These are phyloP conservation scores for Xylariaceae sp. DNA, from an alignment of 2,329 filamentous ascomycete genomes.

Conservation along the genomic window DNA sequence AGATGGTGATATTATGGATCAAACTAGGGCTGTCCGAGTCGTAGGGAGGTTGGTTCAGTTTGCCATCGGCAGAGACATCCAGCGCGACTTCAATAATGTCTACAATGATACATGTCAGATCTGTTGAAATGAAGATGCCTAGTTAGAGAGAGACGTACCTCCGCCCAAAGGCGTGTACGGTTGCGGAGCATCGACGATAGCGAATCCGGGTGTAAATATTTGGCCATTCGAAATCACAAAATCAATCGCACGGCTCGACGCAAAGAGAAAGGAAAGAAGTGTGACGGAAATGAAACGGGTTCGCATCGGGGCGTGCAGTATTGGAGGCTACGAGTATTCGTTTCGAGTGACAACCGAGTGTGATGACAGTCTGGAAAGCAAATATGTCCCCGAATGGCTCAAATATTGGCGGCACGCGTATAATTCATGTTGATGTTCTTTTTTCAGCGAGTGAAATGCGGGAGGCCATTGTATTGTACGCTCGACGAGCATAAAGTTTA, in stretches of 20 bases:
- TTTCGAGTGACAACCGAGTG: no score
- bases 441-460: no score
- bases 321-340: no score
- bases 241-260: constrained; percentile 32
- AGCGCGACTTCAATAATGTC: constrained; percentile 60
- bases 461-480: no score
- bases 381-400: no score
- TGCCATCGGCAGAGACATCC: constrained; percentile 63
- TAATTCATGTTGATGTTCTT: no score
- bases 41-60: constrained; percentile 56
- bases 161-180: constrained; percentile 61
- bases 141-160: constrained; percentile 39
- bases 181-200: constrained; percentile 62
- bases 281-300: constrained; percentile 7
- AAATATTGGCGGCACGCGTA: no score
- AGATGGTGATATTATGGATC: constrained; percentile 63
- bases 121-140: no score
- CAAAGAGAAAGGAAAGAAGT: constrained; percentile 27
- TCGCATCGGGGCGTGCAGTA: no score
- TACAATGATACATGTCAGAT: constrained; percentile 21
- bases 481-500: no score
- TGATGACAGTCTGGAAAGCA: no score
- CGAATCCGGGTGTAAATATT: constrained; percentile 66
- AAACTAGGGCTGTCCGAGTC: constrained; percentile 49
- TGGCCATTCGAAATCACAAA: constrained; percentile 62